Evolutionary conservation across 257 asterid genomes (phyloP), one percentile per base, ranked within the genome.

Genomic region (Solanum sparsipilum): DNA sequence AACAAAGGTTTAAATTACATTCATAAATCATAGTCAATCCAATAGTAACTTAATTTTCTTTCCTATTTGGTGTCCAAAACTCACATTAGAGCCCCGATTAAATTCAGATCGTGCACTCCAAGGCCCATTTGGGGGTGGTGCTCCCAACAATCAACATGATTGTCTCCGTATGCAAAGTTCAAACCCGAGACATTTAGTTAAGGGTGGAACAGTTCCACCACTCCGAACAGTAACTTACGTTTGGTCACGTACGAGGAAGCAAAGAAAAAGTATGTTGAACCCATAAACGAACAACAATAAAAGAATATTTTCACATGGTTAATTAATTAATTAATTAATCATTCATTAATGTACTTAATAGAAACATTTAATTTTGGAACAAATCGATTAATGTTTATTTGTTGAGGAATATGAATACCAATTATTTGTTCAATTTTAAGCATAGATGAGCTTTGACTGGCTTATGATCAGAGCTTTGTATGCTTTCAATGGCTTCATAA

Each of bases 361-460:
- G 16, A 44, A 79, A 13, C 85, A 79, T 79, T 27, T 63, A 65
- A 84, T 35, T 23, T 36, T n/a, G n/a, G 2, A 84, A 56, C 48
- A 39, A 84, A 29, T 63, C 31, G 21, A 9, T 35, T 84, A 15
- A 6, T 29, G 58, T n/a, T 68, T 44, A 32, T 31, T 56, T 56
- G 65, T 52, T 48, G 65, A 56, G n/a, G 65, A 56, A 56, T 48
- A 16, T 18, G 65, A 56, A 56, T 56, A 18, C 1, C 21, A 56
- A 56, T 56, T 56, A 56, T 56, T 20, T 39, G 41, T 89, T 91
- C 20, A 91, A 5, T 87, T 88, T 93, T 52, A 95, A 92, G 89
- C 97, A 95, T 7, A 95, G 91, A 87, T 94, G 95, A 86, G 98
- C 97, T 89, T 91, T 92, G 4, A 95, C 97, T 4, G 98, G 96